These are phyloP conservation scores for Nymphaea colorata DNA, from an alignment of 164 flowering plant species.

Conservation along the genomic window DNA sequence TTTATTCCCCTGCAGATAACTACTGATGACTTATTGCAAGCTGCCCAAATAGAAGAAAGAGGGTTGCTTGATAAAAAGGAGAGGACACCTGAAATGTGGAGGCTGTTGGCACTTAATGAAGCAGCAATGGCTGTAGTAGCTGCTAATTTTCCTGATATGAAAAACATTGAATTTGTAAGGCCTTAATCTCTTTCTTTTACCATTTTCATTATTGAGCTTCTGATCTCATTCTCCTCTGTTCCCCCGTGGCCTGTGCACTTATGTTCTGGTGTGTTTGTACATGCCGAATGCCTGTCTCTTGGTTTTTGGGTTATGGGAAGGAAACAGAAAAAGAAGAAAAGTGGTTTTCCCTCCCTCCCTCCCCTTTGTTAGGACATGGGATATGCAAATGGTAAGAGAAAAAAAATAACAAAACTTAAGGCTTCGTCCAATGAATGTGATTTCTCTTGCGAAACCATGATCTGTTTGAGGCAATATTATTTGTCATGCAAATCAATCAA, in stretches of 20 bases:
- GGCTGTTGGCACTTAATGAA: conserved; percentile 85
- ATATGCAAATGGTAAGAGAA: no score
- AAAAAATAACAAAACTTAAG: no score
- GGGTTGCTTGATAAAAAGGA: conserved; percentile 81
- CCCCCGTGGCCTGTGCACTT: not conserved
- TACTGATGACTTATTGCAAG: conserved; percentile 93
- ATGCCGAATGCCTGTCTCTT: not conserved
- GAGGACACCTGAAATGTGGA: conserved; percentile 76
- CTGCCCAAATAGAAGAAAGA: conserved; percentile 92
- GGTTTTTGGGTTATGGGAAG: no score
- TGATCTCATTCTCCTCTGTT: not conserved
- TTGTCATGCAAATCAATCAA: no score
- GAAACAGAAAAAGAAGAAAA: no score
- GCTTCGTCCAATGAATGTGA: no score
- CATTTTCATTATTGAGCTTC: not conserved
- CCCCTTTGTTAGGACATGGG: no score
- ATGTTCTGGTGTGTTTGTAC: not conserved
- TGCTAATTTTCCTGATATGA: conserved; percentile 75
- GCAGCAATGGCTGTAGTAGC: conserved; percentile 90
- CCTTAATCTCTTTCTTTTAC: not conserved
- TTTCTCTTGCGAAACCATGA: no score
- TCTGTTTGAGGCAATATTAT: no score
- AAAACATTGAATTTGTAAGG: conserved; percentile 77
- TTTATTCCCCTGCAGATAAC: conserved; percentile 46
- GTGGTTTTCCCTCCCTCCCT: no score